Conservation (phyloP, 257 asterid species). For the Asclepias syriaca region DNA sequence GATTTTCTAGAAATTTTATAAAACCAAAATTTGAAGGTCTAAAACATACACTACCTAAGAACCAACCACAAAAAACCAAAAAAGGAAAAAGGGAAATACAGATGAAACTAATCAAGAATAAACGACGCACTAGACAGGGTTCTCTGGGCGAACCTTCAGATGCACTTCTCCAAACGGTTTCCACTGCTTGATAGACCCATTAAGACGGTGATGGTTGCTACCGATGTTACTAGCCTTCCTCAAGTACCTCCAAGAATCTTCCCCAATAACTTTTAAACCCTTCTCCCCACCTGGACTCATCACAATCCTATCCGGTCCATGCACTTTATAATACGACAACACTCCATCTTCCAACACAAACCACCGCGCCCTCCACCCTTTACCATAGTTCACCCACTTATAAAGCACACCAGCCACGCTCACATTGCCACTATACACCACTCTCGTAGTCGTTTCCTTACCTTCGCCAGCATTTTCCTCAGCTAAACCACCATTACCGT, state of each 20-base stretch:
- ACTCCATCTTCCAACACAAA: constrained; percentile 96
- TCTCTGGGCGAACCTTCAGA: constrained; percentile 52
- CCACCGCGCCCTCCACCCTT: constrained; percentile 98
- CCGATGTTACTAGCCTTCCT: constrained; percentile 47
- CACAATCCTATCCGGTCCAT: constrained; percentile 85
- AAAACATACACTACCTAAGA: neutral
- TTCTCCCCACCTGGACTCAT: constrained; percentile 58
- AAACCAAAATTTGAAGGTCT: neutral
- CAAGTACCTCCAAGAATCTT: constrained; percentile 85
- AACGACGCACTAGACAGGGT: neutral
- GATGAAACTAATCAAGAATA: neutral
- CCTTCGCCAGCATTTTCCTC: constrained; percentile 41
- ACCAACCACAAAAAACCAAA: neutral
- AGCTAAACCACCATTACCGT: constrained; percentile 14
- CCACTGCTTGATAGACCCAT: constrained; percentile 51
- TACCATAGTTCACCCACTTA: constrained; percentile 98
- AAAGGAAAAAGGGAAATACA: neutral
- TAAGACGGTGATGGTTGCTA: constrained; percentile 19
- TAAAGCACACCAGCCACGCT: constrained; percentile 72
- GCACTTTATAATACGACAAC: constrained; percentile 86
- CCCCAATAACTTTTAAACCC: constrained; percentile 79
- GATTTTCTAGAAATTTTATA: neutral
- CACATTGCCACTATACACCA: constrained; percentile 20
- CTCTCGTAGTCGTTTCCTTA: constrained; percentile 17
- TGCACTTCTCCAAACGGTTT: constrained; percentile 90